Base-by-base conservation (phyloP, 164 flowering plant species). In the Litsea cubeba region DNA sequence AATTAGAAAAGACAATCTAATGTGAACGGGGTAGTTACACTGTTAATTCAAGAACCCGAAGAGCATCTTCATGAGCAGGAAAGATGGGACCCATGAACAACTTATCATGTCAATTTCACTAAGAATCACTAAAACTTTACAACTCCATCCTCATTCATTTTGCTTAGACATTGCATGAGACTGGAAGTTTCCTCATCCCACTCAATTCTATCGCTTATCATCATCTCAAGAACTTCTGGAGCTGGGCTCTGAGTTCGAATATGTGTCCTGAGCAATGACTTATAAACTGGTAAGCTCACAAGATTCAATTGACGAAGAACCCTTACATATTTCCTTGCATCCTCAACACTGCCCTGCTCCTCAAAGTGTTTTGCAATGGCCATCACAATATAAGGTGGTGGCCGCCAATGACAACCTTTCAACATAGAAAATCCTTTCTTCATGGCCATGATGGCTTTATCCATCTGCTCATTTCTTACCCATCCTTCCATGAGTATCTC, bases 401-500 rank as follows among this genome's bases (percentile, higher is more conserved):
- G 88, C 66, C 84, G 79, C 89, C 88, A 85, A 18, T 83, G 65
- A 73, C 86, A 85, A 63, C 74, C 74, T 58, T 82, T 74, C 82
- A 84, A 62, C 83, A 79, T 72, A 40, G 81, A 14, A 75, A 82
- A 78, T 17, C 81, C 88, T 62, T 80, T 85, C 76, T 83, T 84
- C 89, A 87, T 77, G 50, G 91, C 88, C 72, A 73, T 26, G 14
- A 87, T 68, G 70, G 88, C 89, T 76, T 84, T 84, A 32, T 80
- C 87, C 87, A 88, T 85, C 51, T 81, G 68, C 68, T 78, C 79
- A 71, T 73, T 66, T 77, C 75, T 87, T 76, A 88, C 69, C 85
- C 84, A 86, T 73, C 90, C 88, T 69, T 90, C 92, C 83, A 81
- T 83, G 3, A 88, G 83, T 74, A 90, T 88, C 78, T 90, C 92